Percentiles rank a stretch among this genome's conserved stretches.
phyloP scores from a whole-genome alignment of 345 rosid species.

The Aquilaria yunnanensis region DNA sequence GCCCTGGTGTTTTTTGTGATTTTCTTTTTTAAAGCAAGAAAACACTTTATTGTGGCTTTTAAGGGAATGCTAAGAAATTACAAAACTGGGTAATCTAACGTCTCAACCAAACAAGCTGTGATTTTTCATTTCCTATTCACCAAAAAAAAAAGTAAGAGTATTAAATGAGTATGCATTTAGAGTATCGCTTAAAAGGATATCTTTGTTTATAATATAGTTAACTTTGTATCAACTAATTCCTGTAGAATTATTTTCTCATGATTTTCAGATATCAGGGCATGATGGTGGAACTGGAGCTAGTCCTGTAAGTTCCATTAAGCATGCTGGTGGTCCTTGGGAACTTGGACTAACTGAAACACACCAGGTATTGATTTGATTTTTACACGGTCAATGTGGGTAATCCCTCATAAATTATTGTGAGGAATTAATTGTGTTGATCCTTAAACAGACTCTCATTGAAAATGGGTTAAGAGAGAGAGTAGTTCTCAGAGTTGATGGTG shows the following conservation, averaged over 20 bases:
- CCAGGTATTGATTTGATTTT: slow-evolving; percentile 47
- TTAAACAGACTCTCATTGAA: slow-evolving; percentile 74
- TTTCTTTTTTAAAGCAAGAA: not conserved
- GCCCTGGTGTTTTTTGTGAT: not conserved
- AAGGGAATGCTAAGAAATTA: no score
- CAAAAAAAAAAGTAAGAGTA: no score
- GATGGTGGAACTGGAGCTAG: slow-evolving; percentile 99
- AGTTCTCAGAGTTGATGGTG: slow-evolving; percentile 92
- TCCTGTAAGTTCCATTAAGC: slow-evolving; percentile 96
- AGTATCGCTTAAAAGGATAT: no score
- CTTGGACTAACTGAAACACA: slow-evolving; percentile 91
- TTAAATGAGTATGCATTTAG: no score
- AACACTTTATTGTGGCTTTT: no score
- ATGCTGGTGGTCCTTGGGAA: slow-evolving; percentile 99
- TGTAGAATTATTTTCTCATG: not conserved
- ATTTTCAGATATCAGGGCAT: slow-evolving; percentile 88
- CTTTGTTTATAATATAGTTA: no score
- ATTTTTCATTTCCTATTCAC: no score
- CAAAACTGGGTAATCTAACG: no score
- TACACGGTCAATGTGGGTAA: slow-evolving; percentile 9
- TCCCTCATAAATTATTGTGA: slow-evolving; percentile 5
- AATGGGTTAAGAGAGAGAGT: slow-evolving; percentile 99
- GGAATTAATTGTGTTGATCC: slow-evolving; percentile 6
- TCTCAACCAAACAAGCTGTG: no score
- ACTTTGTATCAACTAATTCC: no score